These are phyloP conservation scores for Vanderwaltozyma yarrowii DNA, from an alignment of 805 yeast genomes.

Conservation along the genomic window DNA sequence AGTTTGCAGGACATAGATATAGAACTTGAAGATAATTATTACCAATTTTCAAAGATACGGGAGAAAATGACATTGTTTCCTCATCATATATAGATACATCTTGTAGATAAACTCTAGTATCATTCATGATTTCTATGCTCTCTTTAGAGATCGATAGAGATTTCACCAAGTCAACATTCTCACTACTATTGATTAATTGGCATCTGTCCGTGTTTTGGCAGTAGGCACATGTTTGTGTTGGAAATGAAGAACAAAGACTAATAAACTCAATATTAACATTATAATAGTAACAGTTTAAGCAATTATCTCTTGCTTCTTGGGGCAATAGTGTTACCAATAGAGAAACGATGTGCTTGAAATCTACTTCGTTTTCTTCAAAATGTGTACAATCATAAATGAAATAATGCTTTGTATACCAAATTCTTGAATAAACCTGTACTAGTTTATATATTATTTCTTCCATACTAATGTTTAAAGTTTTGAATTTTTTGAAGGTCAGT, in stretches of 20 bases:
- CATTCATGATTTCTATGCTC: slow-evolving; percentile 32
- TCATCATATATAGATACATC: slow-evolving; percentile 41
- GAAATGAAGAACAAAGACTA: slow-evolving; percentile 13
- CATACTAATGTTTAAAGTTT: slow-evolving; percentile 28
- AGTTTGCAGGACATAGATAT: slow-evolving; percentile 32
- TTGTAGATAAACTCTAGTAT: slow-evolving; percentile 38
- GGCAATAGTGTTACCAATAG: slow-evolving; percentile 41
- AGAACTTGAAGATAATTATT: slow-evolving; percentile 49
- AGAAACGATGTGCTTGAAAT: slow-evolving; percentile 14
- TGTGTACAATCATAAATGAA: slow-evolving; percentile 63
- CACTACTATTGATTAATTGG: slow-evolving; percentile 35
- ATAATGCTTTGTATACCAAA: slow-evolving; percentile 61
- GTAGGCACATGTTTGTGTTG: slow-evolving; percentile 2
- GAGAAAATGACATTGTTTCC: slow-evolving; percentile 37
- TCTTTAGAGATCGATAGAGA: slow-evolving; percentile 34
- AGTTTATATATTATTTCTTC: slow-evolving; percentile 49
- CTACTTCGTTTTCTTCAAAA: slow-evolving; percentile 28
- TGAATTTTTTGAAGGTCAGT: slow-evolving; percentile 35
- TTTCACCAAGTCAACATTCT: slow-evolving; percentile 32
- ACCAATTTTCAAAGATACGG: slow-evolving; percentile 57
- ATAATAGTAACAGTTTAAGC: slow-evolving; percentile 42
- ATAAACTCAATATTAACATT: slow-evolving; percentile 29
- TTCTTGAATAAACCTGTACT: slow-evolving; percentile 54
- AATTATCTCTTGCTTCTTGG: slow-evolving; percentile 39
- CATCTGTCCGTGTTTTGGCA: slow-evolving; percentile 15